A percentile compares a stretch with the other conserved stretches of the same genome.
phyloP scores from a whole-genome alignment of 2,329 filamentous ascomycete genomes.

The Ophidiomyces ophidiicola region DNA sequence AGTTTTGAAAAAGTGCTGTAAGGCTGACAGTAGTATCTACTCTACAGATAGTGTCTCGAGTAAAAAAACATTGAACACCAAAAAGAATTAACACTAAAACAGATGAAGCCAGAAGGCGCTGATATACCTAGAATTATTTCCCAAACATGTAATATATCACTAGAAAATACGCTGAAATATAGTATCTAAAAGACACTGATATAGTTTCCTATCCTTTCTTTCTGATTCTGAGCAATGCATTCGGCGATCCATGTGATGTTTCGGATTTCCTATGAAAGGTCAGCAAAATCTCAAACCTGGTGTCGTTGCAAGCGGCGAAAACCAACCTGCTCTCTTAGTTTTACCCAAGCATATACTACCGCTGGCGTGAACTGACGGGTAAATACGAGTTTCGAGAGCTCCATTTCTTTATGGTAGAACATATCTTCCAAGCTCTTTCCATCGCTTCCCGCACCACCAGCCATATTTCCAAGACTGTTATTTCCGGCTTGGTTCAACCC shows the following conservation, averaged over 20 bases:
- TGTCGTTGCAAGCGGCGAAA: background rate
- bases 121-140: background rate
- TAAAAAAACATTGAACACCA: constrained; percentile 1
- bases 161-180: background rate
- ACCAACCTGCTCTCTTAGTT: constrained; percentile 86
- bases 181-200: constrained; percentile 78
- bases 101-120: background rate
- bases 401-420: constrained; percentile 99
- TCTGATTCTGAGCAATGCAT: constrained; percentile 99
- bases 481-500: constrained; percentile 62
- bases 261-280: constrained; percentile 67
- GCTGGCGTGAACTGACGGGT: constrained; percentile 91
- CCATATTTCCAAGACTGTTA: constrained; percentile 69
- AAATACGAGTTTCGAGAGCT: constrained; percentile 88
- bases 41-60: no score
- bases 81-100: background rate
- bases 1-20: no score
- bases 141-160: background rate
- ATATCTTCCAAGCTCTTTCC: constrained; percentile 88
- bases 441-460: constrained; percentile 63
- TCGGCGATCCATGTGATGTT: constrained; percentile 99
- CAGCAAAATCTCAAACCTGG: constrained; percentile 15
- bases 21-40: no score
- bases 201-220: constrained; percentile 96
- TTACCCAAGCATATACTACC: constrained; percentile 96